A percentile compares a stretch with the other conserved stretches of the same genome.
Evolutionary conservation across 495 filamentous ascomycete genomes (phyloP).

Genomic region (Corynascus novoguineensis): DNA sequence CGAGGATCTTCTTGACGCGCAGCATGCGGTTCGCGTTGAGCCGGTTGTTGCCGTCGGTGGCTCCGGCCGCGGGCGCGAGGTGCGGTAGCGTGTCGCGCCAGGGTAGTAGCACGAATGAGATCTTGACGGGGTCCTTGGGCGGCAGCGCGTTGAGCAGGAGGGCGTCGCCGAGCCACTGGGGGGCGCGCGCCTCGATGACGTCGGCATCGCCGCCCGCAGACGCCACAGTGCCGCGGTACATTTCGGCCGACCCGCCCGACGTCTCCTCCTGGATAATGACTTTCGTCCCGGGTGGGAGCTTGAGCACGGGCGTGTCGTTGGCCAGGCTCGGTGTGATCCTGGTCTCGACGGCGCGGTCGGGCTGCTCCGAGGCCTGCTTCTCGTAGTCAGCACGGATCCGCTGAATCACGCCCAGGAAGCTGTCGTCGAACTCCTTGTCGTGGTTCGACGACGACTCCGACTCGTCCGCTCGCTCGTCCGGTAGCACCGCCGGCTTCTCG

Average conservation of each 20-base stretch:
- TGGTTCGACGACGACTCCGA: slow-evolving; percentile 65
- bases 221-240: slow-evolving; percentile 83
- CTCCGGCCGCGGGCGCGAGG: slow-evolving; percentile 56
- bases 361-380: slow-evolving; percentile 55
- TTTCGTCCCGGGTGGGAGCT: slow-evolving; percentile 70
- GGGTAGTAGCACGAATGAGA: slow-evolving; percentile 85
- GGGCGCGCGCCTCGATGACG: slow-evolving; percentile 74
- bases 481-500: slow-evolving; percentile 66
- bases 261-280: slow-evolving; percentile 95
- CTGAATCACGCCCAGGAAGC: slow-evolving; percentile 73
- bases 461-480: slow-evolving; percentile 66
- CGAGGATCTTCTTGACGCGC: slow-evolving; percentile 87
- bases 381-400: slow-evolving; percentile 70
- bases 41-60: slow-evolving; percentile 72
- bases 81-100: slow-evolving; percentile 70
- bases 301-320: slow-evolving; percentile 78
- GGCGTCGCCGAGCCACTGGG: slow-evolving; percentile 90
- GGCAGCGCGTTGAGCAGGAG: slow-evolving; percentile 79
- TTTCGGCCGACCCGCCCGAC: slow-evolving; percentile 82
- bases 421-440: slow-evolving; percentile 78
- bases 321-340: slow-evolving; percentile 70
- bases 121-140: slow-evolving; percentile 85
- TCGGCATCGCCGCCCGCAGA: slow-evolving; percentile 72
- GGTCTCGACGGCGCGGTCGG: slow-evolving; percentile 51
- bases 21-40: slow-evolving; percentile 97